Conservation (phyloP, 345 rosid genomes). For the Kernera saxatilis region DNA sequence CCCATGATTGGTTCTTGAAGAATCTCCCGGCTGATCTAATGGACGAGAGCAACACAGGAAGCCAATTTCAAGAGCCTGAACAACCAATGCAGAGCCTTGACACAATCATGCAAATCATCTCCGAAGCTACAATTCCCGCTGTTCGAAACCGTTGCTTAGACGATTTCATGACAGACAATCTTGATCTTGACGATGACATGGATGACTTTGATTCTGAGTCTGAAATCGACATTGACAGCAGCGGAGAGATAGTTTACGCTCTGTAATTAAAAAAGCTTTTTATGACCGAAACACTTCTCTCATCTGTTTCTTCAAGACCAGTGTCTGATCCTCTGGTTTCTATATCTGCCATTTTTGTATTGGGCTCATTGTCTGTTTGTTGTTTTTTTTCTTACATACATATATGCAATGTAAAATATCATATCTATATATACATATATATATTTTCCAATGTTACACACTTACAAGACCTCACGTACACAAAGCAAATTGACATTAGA, state of each 20-base stretch:
- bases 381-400: neutral
- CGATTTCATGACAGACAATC: constrained; percentile 50
- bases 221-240: constrained; percentile 85
- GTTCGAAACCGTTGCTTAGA: constrained; percentile 43
- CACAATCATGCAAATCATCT: constrained; percentile 88
- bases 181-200: constrained; percentile 75
- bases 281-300: neutral
- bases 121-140: constrained; percentile 87
- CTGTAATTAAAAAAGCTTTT: constrained; percentile 24
- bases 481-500: neutral
- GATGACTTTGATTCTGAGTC: constrained; percentile 81
- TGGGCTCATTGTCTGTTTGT: constrained; percentile 16
- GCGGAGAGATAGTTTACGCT: constrained; percentile 89
- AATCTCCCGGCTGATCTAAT: constrained; percentile 78
- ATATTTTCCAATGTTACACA: neutral
- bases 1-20: constrained; percentile 84
- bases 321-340: constrained; percentile 10
- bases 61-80: constrained; percentile 71
- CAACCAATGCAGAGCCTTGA: constrained; percentile 82
- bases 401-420: constrained; percentile 20
- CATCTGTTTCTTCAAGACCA: neutral
- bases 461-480: neutral
- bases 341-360: constrained; percentile 15
- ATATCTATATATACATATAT: constrained; percentile 5
- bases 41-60: constrained; percentile 50